Conservation (phyloP, 768 basidiomycete species). For the Tricholomella constricta region DNA sequence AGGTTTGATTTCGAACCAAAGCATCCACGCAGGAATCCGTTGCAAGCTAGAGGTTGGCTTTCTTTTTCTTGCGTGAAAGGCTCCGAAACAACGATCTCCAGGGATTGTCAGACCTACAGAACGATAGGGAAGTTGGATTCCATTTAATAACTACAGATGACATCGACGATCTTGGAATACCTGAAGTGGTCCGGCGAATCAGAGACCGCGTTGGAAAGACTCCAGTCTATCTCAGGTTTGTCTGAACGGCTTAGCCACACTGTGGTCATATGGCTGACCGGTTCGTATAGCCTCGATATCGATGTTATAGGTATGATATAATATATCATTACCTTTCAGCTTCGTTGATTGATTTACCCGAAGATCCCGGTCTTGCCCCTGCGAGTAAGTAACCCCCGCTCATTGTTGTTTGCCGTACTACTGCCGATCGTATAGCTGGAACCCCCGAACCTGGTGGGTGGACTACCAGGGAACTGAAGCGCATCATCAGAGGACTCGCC, state of each 20-base stretch:
- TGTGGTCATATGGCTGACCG: not conserved
- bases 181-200: constrained; percentile 71
- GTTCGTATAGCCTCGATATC: constrained; percentile 62
- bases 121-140: constrained; percentile 77
- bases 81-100: constrained; percentile 34
- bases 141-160: constrained; percentile 79
- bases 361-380: constrained; percentile 77
- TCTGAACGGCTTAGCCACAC: not conserved
- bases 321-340: not conserved
- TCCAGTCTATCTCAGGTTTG: constrained; percentile 75
- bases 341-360: constrained; percentile 1
- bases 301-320: constrained; percentile 68
- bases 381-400: constrained; percentile 53
- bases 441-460: constrained; percentile 86
- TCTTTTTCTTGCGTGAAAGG: constrained; percentile 20
- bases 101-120: constrained; percentile 62
- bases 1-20: constrained; percentile 73
- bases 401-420: not conserved
- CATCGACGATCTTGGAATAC: constrained; percentile 77
- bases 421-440: constrained; percentile 50
- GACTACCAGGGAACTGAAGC: constrained; percentile 81
- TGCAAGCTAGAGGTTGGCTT: constrained; percentile 59
- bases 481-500: constrained; percentile 75
- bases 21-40: constrained; percentile 85
- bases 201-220: constrained; percentile 68